Conservation (phyloP, 345 rosid genomes). For the Rhodamnia argentea region DNA sequence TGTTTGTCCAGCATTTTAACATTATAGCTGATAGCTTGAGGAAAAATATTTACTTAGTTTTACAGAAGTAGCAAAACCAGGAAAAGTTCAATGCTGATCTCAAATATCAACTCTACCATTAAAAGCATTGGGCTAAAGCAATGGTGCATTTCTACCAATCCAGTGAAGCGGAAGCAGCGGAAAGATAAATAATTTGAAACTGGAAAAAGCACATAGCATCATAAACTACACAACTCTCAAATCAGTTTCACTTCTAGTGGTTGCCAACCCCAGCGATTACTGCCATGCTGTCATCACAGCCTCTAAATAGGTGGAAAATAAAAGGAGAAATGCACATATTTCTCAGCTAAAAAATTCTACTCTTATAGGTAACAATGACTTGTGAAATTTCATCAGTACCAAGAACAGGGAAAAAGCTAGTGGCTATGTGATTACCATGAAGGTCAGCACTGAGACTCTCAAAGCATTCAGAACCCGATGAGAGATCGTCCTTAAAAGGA, state of each 20-base stretch:
- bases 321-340: not conserved
- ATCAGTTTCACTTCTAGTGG: not conserved
- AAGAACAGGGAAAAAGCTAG: not conserved
- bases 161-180: not conserved
- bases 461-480: conserved; percentile 88
- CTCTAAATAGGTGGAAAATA: not conserved
- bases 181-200: not conserved
- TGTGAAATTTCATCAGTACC: not conserved
- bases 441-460: conserved; percentile 89
- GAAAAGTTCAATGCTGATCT: not conserved
- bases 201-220: not conserved
- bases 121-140: not conserved
- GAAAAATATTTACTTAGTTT: not conserved
- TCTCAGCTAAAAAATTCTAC: not conserved
- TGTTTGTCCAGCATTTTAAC: not conserved
- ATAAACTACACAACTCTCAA: not conserved
- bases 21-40: not conserved
- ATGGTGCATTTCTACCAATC: not conserved
- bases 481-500: conserved; percentile 59
- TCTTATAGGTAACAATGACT: not conserved
- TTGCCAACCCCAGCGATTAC: not conserved
- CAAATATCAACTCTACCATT: not conserved
- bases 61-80: not conserved
- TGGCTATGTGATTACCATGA: conserved; percentile 48
- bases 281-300: not conserved